Base-by-base conservation (phyloP, 1,139 yeast species). In the Fermentozyma sake region DNA sequence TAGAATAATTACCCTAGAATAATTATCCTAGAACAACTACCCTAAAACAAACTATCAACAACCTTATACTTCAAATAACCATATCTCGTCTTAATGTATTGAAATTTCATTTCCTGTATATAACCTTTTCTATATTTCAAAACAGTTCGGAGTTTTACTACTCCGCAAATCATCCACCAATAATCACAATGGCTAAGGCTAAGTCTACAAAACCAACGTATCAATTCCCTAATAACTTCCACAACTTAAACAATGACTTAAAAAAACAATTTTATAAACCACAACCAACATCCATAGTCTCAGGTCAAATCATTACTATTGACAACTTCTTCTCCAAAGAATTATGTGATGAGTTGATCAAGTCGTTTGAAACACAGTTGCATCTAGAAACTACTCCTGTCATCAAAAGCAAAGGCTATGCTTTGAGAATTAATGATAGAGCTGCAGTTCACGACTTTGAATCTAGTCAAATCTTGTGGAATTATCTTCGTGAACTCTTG, bases 401-500 rank as follows among this genome's bases (percentile, higher is more conserved):
- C 24, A 49, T 61, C 13, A 72, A 72, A 34, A 62, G 70, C 22
- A 71, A 59, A 38, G 71, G 64, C 12, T 77, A 76, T 40, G 84
- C 84, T 2, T 73, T 76, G 0, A 53, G 85, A 19, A 68, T 66
- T 21, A 78, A 78, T 40, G 84, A 76, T 40, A 49, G 85, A 14
- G 55, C 62, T 5, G 48, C 66, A 3, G 37, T 70, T 6, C 54
- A 52, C 4, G 78, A 76, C 41, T 37, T 38, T 19, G 37, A 36
- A 0, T 55, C 75, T 0, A 61, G 80, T 1, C 41, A 46, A 4
- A 42, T 46, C 4, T 46, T 77, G 12, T 76, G 79, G 79, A 35
- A 41, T 8, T 68, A 68, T 34, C 49, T 76, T 16, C 38, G 36
- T 12, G 42, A 47, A 5, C 37, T 68, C 1, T 39, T 75, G 7